A percentile compares a stretch with the other conserved stretches of the same genome.
Conservation (phyloP, 257 asterid species). For the Primulina eburnea region DNA sequence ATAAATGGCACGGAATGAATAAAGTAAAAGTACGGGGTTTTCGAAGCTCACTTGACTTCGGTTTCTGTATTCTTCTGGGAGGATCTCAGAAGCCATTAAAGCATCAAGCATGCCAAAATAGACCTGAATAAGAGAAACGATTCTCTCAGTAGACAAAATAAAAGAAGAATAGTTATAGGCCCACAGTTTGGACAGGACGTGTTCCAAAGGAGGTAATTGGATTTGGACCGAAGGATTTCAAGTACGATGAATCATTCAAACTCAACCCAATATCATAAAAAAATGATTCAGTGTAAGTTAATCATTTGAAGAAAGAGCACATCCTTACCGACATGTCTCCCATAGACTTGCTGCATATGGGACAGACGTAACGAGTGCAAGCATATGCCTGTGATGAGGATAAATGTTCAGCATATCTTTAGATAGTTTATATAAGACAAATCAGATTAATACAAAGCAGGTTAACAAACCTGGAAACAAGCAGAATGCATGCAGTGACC, state of each 20-base stretch:
- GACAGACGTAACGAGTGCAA: conserved; percentile 86
- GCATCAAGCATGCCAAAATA: conserved; percentile 98
- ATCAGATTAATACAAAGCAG: neutral
- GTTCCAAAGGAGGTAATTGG: no score
- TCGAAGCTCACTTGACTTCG: conserved; percentile 59
- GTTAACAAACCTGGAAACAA: conserved; percentile 79
- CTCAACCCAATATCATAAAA: neutral
- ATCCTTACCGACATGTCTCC: conserved; percentile 98
- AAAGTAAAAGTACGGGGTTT: neutral
- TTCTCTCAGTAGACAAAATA: conserved; percentile 2
- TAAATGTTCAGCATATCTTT: conserved; percentile 2
- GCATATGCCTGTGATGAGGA: conserved; percentile 71
- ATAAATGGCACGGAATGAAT: neutral
- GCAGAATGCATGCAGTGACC: conserved; percentile 99
- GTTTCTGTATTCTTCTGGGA: conserved; percentile 86
- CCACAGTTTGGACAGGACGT: no score
- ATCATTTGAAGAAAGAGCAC: conserved; percentile 14
- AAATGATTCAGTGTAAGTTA: neutral
- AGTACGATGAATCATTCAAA: neutral
- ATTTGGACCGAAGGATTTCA: no score
- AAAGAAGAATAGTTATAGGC: no score
- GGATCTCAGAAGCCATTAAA: conserved; percentile 85
- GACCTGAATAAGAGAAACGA: conserved; percentile 43
- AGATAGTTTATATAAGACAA: neutral
- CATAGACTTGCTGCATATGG: conserved; percentile 98